Evolutionary conservation across 2,329 filamentous ascomycete genomes (phyloP), one percentile per base, ranked within the genome.

Genomic region (Apiospora rasikravindrae): DNA sequence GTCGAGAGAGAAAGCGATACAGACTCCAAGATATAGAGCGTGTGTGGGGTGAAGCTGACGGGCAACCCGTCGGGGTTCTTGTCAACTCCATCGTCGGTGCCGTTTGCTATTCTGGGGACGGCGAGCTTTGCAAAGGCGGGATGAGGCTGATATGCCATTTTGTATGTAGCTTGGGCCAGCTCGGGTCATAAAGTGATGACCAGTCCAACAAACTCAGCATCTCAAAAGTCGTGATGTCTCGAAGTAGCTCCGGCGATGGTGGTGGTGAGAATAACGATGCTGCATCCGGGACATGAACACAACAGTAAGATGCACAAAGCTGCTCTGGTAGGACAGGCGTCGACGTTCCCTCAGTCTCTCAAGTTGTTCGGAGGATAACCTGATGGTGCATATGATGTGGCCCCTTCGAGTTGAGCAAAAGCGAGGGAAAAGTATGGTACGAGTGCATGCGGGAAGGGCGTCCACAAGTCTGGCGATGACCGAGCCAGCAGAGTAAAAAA

Each of bases 1-100:
- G 84, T 81, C 4, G 85, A 82, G 33, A 84, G 78, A 4, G 80
- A 76, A 24, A 90, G 76, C 0, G 86, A 82, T 11, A 86, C 76
- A 71, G 81, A 82, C 51, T 82, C 79, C 69, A 86, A 76, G 13
- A 80, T 78, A 71, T 29, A 66, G 29, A 73, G 69, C 2, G 68
- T 69, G 19, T 51, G 45, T 16, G 68, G 68, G 29, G 68, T 69
- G 68, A 57, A 69, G 33, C 68, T 69, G 68, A 69, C 68, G 19
- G 68, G 68, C 33, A 69, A 40, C 26, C 68, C 68, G 22, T 69
- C 68, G 19, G 47, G 47, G 68, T 69, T 69, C 68, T 57, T 69
- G 47, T 69, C 68, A 29, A 69, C 47, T 49, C 68, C 68, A 69
- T 69, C 68, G 33, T 40, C 49, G 29, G 29, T 69, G 49, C 33